phyloP scores from a whole-genome alignment of 2,329 filamentous ascomycete species.

The Alternaria ethzedia region DNA sequence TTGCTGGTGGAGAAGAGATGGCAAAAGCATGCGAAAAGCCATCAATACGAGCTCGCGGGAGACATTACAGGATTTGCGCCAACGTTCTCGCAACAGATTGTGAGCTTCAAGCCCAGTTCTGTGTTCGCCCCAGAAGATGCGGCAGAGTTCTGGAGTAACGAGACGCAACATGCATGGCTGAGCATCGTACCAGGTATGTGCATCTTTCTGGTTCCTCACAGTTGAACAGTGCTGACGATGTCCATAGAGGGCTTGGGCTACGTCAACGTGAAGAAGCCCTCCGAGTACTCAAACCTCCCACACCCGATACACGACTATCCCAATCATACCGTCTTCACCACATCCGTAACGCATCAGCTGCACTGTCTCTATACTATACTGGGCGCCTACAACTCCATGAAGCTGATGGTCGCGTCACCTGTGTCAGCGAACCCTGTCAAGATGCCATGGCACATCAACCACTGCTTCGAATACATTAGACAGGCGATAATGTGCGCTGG shows the following conservation, averaged over 20 bases:
- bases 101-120: constrained; percentile 32
- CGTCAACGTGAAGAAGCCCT: constrained; percentile 32
- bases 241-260: constrained; percentile 40
- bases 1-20: constrained; percentile 36
- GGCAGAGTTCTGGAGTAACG: constrained; percentile 36
- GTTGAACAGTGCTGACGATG: neutral
- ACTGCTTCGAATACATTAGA: constrained; percentile 45
- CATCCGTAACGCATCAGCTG: constrained; percentile 43
- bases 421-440: constrained; percentile 24
- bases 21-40: constrained; percentile 12
- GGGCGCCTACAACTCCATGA: constrained; percentile 40
- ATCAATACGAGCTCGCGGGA: constrained; percentile 33
- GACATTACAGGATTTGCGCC: constrained; percentile 44
- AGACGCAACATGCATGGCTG: constrained; percentile 41
- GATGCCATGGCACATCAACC: constrained; percentile 44
- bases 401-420: constrained; percentile 17
- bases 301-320: constrained; percentile 42
- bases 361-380: constrained; percentile 44
- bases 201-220: neutral
- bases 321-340: constrained; percentile 39
- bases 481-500: constrained; percentile 45
- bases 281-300: constrained; percentile 35
- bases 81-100: constrained; percentile 42
- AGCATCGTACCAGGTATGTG: constrained; percentile 38
- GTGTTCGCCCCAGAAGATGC: constrained; percentile 39